These are phyloP conservation scores for Solanum sejunctum DNA, from an alignment of 257 asterid genomes.

Conservation along the genomic window DNA sequence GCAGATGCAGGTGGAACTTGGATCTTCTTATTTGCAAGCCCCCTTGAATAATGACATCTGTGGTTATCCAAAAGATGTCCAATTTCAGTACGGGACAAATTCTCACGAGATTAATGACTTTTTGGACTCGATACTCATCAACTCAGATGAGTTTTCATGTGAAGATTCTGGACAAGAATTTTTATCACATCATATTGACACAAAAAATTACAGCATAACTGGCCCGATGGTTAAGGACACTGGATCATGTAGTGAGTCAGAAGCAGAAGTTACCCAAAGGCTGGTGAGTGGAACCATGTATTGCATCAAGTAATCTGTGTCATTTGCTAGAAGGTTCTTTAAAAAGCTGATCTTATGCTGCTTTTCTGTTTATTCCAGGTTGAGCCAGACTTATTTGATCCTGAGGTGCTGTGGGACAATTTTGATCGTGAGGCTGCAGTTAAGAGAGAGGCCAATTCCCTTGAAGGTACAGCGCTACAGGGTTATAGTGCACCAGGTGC, in stretches of 20 bases:
- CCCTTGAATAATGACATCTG: conserved; percentile 11
- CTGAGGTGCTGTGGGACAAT: conserved; percentile 18
- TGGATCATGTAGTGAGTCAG: conserved; percentile 52
- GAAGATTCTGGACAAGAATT: conserved; percentile 9
- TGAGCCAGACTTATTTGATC: conserved; percentile 1
- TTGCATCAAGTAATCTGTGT: neutral
- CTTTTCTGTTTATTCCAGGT: conserved; percentile 13
- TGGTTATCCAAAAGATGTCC: conserved; percentile 12
- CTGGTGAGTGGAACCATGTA: conserved; percentile 29
- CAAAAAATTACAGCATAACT: neutral
- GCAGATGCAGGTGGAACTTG: conserved; percentile 60
- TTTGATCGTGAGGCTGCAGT: conserved; percentile 29
- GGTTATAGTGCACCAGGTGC: neutral
- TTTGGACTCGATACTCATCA: conserved; percentile 41
- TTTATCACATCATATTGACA: neutral
- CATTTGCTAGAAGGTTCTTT: neutral
- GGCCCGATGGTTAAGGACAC: conserved; percentile 4
- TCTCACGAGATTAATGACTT: conserved; percentile 31
- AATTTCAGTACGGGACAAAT: conserved; percentile 48
- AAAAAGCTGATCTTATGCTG: neutral
- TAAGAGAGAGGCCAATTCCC: conserved; percentile 20
- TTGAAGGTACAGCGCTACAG: conserved; percentile 1
- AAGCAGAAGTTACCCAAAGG: conserved; percentile 37
- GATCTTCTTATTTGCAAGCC: conserved; percentile 24
- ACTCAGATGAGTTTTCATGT: conserved; percentile 33